Evolutionary conservation across 352 stramenopile species (phyloP).

Genomic region (Elongisporangium undulatum): DNA sequence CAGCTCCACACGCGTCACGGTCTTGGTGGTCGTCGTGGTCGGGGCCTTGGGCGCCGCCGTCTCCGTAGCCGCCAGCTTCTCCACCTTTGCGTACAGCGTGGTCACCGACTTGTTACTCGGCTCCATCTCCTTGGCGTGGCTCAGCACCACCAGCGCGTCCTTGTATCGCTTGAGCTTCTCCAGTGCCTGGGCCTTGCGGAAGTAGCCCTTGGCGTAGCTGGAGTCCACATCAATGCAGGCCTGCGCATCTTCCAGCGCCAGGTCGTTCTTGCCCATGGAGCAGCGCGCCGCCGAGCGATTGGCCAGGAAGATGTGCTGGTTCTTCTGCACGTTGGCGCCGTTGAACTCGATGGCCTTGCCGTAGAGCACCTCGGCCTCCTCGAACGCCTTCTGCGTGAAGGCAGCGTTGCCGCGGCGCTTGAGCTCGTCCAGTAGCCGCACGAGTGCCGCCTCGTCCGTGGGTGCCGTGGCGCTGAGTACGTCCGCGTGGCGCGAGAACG

Average conservation of each 20-base stretch:
- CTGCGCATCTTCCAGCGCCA: slow-evolving; percentile 66
- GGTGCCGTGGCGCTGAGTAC: slow-evolving; percentile 60
- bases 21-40: slow-evolving; percentile 27
- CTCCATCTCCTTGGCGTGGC: slow-evolving; percentile 59
- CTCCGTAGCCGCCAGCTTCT: slow-evolving; percentile 58
- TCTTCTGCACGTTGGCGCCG: slow-evolving; percentile 29
- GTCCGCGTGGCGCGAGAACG: slow-evolving; percentile 79
- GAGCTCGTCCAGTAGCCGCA: slow-evolving; percentile 78
- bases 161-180: slow-evolving; percentile 63
- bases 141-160: slow-evolving; percentile 58
- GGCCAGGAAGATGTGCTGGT: slow-evolving; percentile 83
- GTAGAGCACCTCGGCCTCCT: slow-evolving; percentile 96
- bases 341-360: slow-evolving; percentile 91
- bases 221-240: slow-evolving; percentile 52
- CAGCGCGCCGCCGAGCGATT: slow-evolving; percentile 87
- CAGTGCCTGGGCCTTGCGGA: slow-evolving; percentile 78
- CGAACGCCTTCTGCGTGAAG: slow-evolving; percentile 78
- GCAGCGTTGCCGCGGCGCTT: slow-evolving; percentile 86
- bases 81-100: slow-evolving; percentile 55
- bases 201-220: slow-evolving; percentile 79
- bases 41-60: slow-evolving; percentile 28
- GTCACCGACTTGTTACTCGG: slow-evolving; percentile 67
- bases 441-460: slow-evolving; percentile 36
- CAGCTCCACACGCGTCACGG: slow-evolving; percentile 54
- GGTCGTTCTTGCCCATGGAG: slow-evolving; percentile 69